Base-by-base conservation (phyloP, 140 eudicot species). In the Bidens hawaiensis region DNA sequence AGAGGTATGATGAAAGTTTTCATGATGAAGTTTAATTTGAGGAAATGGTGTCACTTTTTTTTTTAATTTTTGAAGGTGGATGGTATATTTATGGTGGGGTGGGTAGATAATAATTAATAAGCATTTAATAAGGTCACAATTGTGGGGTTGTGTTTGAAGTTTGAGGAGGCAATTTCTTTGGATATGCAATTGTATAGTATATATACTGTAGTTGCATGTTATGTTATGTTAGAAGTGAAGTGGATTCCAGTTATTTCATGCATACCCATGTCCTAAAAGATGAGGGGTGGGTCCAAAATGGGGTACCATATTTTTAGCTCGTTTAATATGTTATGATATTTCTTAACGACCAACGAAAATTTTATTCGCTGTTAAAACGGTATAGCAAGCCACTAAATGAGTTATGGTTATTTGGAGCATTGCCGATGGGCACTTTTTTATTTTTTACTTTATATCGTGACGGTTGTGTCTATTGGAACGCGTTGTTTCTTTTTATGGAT, bases 31-130 rank as follows among this genome's bases (percentile, higher is more conserved):
- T n/a, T n/a, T n/a, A n/a, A n/a, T n/a, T n/a, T n/a, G 41, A 21
- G 22, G 4, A 6, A 38, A 10, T 31, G 53, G 21, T 65, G 7
- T 47, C 43, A 34, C 10, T 48, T 57, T 73, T n/a, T n/a, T n/a
- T n/a, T n/a, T n/a, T n/a, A n/a, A n/a, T n/a, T n/a, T n/a, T 47
- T 17, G 63, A n/a, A 17, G 57, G 60, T 72, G 72, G 71, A 30
- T 28, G 60, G 28, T 54, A 41, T 74, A 74, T 74, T 74, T 74
- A 74, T 74, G 73, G 68, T 15, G 45, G 55, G 41, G 40, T 58
- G 74, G 68, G 49, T 46, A 48, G 63, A 57, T 48, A 66, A 58
- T n/a, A n/a, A n/a, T n/a, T n/a, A n/a, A n/a, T 58, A 1, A 33
- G 79, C 79, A 66, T 74, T 74, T 58, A 74, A 40, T 48, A 38